Conservation (phyloP, 1,139 yeast genomes). For the Saccharomyces hybrid region DNA sequence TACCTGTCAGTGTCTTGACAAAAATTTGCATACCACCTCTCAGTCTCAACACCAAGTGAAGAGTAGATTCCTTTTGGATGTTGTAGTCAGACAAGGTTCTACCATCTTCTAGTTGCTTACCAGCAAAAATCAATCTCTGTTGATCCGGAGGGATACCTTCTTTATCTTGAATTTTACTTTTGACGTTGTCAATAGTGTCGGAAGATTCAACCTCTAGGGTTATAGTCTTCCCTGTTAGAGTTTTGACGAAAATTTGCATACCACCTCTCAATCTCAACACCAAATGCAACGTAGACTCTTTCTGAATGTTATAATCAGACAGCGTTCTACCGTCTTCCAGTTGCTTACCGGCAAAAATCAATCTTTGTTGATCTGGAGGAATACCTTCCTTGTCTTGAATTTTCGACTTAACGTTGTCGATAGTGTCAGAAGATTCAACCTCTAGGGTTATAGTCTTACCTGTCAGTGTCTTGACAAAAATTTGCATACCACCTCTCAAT, state of each 20-base stretch:
- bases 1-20: constrained; percentile 59
- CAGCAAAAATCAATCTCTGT: constrained; percentile 97
- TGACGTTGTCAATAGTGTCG: constrained; percentile 75
- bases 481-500: constrained; percentile 74
- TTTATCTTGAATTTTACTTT: constrained; percentile 96
- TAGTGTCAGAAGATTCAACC: constrained; percentile 67
- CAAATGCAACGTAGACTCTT: constrained; percentile 54
- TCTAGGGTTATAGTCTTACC: constrained; percentile 67
- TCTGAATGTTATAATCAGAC: constrained; percentile 61
- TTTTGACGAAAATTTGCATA: constrained; percentile 57
- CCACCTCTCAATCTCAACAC: constrained; percentile 58
- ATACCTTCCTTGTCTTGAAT: constrained; percentile 87
- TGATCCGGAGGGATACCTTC: constrained; percentile 99
- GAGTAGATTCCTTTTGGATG: constrained; percentile 59
- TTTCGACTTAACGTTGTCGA: constrained; percentile 67
- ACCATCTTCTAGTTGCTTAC: constrained; percentile 81
- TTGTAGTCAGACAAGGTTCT: constrained; percentile 62
- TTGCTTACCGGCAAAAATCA: constrained; percentile 98
- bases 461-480: constrained; percentile 52
- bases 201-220: constrained; percentile 66
- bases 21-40: constrained; percentile 66
- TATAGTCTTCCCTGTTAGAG: constrained; percentile 64
- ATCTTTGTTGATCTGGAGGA: constrained; percentile 98
- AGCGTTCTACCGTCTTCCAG: constrained; percentile 62
- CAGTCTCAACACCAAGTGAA: constrained; percentile 49